These are phyloP conservation scores for Venustampulla echinocandica DNA, from an alignment of 495 filamentous ascomycete genomes.

Conservation along the genomic window DNA sequence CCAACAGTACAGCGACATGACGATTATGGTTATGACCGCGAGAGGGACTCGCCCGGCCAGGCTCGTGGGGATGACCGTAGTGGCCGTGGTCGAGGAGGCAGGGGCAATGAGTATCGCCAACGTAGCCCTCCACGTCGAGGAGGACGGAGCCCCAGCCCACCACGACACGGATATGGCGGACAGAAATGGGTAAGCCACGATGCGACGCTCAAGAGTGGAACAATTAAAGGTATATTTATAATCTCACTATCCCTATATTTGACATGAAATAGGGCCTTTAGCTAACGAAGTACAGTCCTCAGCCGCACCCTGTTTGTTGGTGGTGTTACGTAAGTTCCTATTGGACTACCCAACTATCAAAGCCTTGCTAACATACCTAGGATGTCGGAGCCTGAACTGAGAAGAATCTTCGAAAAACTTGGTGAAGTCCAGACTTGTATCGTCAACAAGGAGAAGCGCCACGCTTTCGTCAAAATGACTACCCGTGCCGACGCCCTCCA, in stretches of 20 bases:
- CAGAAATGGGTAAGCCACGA: constrained; percentile 81
- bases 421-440: constrained; percentile 94
- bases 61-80: constrained; percentile 46
- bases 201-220: constrained; percentile 55
- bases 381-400: constrained; percentile 71
- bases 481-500: constrained; percentile 72
- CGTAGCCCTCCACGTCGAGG: constrained; percentile 65
- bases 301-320: constrained; percentile 95
- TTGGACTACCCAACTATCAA: background rate
- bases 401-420: constrained; percentile 65
- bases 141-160: constrained; percentile 52
- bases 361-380: constrained; percentile 30
- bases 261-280: constrained; percentile 12
- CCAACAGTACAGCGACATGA: constrained; percentile 51
- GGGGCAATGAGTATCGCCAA: constrained; percentile 68
- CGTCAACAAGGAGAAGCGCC: constrained; percentile 92
- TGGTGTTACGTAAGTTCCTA: constrained; percentile 72
- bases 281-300: constrained; percentile 47
- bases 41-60: constrained; percentile 40
- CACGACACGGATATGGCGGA: constrained; percentile 25
- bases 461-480: constrained; percentile 98
- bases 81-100: constrained; percentile 40
- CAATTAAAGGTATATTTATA: constrained; percentile 62
- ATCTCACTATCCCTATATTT: background rate
- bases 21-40: constrained; percentile 24